Evolutionary conservation across 148 eudicot species (phyloP).

Genomic region (Agrostemma githago): DNA sequence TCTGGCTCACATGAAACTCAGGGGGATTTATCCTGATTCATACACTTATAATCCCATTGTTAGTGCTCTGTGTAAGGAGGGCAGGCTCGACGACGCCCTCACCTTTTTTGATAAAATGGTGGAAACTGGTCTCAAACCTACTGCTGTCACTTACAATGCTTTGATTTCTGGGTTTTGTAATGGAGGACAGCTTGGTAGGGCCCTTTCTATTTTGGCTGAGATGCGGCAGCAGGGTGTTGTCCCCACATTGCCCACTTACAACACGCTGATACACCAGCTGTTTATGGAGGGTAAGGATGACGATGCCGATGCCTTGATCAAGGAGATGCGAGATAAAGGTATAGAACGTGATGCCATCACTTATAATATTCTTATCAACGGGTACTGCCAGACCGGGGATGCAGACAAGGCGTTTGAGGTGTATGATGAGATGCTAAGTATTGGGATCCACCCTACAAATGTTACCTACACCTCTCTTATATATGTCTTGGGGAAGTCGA

Average conservation of each 20-base stretch:
- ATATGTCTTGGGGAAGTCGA: constrained; percentile 51
- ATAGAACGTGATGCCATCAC: constrained; percentile 50
- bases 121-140: constrained; percentile 40
- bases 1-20: constrained; percentile 45
- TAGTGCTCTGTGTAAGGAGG: constrained; percentile 49
- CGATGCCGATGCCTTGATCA: constrained; percentile 46
- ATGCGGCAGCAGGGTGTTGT: constrained; percentile 45
- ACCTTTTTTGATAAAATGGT: constrained; percentile 38
- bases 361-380: constrained; percentile 65
- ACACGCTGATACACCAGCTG: constrained; percentile 52
- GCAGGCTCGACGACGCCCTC: constrained; percentile 51
- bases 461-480: constrained; percentile 77
- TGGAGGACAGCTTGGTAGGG: constrained; percentile 53
- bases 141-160: constrained; percentile 54
- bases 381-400: constrained; percentile 56
- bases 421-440: constrained; percentile 55
- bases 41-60: constrained; percentile 54
- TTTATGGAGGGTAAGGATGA: constrained; percentile 49
- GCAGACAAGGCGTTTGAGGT: constrained; percentile 49
- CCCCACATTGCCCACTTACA: constrained; percentile 66
- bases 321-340: constrained; percentile 56
- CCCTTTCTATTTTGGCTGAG: constrained; percentile 50
- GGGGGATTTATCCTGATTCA: constrained; percentile 57
- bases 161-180: constrained; percentile 65
- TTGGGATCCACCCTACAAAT: constrained; percentile 52